phyloP scores from a whole-genome alignment of 2,329 filamentous ascomycete genomes.

The Bipolaris cookei region DNA sequence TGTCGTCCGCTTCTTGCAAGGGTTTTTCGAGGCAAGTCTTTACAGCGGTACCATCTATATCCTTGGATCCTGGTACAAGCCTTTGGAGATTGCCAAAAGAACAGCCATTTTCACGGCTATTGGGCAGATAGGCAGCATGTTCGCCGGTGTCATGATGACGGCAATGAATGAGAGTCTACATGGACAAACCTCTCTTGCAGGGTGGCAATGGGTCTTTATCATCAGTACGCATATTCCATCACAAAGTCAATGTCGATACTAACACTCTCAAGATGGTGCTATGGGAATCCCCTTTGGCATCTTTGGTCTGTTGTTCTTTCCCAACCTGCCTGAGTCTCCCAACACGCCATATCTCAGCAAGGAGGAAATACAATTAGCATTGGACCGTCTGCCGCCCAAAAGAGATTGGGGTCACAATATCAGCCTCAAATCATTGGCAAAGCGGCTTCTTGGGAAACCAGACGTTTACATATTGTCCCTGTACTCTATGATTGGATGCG shows the following conservation, averaged over 20 bases:
- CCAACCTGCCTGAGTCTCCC: constrained; percentile 37
- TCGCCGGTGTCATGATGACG: constrained; percentile 44
- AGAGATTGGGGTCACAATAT: constrained; percentile 35
- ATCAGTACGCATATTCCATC: constrained; percentile 22
- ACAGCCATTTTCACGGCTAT: constrained; percentile 42
- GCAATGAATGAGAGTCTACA: constrained; percentile 38
- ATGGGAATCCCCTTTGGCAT: constrained; percentile 41
- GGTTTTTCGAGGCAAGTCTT: constrained; percentile 37
- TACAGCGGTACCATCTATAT: constrained; percentile 43
- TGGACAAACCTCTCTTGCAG: constrained; percentile 26
- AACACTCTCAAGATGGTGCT: constrained; percentile 29
- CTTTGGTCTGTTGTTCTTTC: constrained; percentile 38
- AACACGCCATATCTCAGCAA: constrained; percentile 32
- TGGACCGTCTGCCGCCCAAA: constrained; percentile 35
- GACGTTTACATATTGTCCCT: constrained; percentile 50
- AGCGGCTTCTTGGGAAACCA: constrained; percentile 31
- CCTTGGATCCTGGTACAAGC: constrained; percentile 39
- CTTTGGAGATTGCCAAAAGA: constrained; percentile 37
- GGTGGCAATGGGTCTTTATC: constrained; percentile 42
- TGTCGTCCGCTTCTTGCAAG: constrained; percentile 36
- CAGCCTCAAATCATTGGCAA: constrained; percentile 29
- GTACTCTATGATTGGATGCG: constrained; percentile 48
- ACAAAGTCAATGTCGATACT: neutral
- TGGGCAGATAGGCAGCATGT: constrained; percentile 42
- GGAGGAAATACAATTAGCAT: constrained; percentile 33